These are phyloP conservation scores for Erucastrum elatum DNA, from an alignment of 345 rosid genomes.

Conservation along the genomic window DNA sequence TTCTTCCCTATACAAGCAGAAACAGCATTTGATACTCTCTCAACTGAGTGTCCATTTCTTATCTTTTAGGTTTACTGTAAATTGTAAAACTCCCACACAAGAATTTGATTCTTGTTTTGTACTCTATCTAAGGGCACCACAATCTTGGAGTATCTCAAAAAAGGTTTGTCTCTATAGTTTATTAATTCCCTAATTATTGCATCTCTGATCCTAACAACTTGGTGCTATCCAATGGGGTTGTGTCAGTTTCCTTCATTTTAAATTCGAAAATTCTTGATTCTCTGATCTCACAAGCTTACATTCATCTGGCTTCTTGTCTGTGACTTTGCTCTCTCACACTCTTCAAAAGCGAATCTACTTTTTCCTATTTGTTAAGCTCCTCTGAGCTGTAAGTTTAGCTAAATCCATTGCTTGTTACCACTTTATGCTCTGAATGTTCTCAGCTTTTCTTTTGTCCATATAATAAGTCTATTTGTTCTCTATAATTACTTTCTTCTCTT, in stretches of 20 bases:
- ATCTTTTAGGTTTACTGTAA: slow-evolving; percentile 44
- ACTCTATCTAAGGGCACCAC: slow-evolving; percentile 44
- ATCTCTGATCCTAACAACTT: slow-evolving; percentile 25
- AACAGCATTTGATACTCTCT: slow-evolving; percentile 65
- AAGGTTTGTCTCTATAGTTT: slow-evolving; percentile 35
- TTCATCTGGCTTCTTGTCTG: slow-evolving; percentile 9
- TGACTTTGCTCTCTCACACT: slow-evolving; percentile 41
- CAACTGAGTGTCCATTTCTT: slow-evolving; percentile 41
- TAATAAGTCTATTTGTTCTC: slow-evolving; percentile 39
- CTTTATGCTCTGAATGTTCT: slow-evolving; percentile 95
- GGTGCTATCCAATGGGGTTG: slow-evolving; percentile 20
- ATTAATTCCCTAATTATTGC: slow-evolving; percentile 9
- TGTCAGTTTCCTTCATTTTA: background rate
- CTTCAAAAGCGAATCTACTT: slow-evolving; percentile 82
- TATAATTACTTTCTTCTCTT: slow-evolving; percentile 40
- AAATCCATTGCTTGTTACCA: slow-evolving; percentile 55
- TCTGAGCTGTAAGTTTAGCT: slow-evolving; percentile 67
- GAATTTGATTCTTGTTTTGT: slow-evolving; percentile 54
- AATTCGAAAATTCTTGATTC: slow-evolving; percentile 31
- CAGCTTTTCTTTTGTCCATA: slow-evolving; percentile 63
- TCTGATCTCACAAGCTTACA: slow-evolving; percentile 42
- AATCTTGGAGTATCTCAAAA: slow-evolving; percentile 51
- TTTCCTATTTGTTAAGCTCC: slow-evolving; percentile 36
- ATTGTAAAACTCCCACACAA: slow-evolving; percentile 35
- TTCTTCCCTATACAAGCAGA: slow-evolving; percentile 45